Evolutionary conservation across 441 rosid species (phyloP).

Genomic region (Adansonia madagascariensis): DNA sequence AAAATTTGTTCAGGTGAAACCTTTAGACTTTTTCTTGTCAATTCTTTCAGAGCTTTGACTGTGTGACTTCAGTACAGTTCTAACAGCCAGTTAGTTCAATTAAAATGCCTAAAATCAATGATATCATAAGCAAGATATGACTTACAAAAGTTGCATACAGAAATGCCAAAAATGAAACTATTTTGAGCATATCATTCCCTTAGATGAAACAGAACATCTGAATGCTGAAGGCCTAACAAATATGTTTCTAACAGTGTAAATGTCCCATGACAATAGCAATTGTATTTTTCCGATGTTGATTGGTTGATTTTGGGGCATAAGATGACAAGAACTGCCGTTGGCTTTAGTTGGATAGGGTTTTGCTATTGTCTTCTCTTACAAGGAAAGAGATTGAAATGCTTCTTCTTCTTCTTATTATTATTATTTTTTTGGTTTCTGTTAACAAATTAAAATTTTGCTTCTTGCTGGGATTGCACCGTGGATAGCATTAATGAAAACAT

Average conservation of each 20-base stretch:
- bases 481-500: neutral
- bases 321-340: too few species aligned
- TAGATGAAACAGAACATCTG: neutral
- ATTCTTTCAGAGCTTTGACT: neutral
- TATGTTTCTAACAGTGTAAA: neutral
- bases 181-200: neutral
- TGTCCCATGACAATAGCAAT: neutral
- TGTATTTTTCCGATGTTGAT: neutral
- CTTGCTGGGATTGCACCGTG: neutral
- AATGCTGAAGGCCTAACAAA: neutral
- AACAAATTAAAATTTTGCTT: neutral
- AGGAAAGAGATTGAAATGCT: neutral
- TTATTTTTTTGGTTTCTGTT: neutral
- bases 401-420: neutral
- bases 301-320: too few species aligned
- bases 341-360: too few species aligned
- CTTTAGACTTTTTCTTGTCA: neutral
- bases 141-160: neutral
- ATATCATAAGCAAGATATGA: neutral
- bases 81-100: neutral
- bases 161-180: neutral
- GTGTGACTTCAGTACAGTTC: neutral
- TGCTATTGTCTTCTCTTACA: too few species aligned
- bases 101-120: slow-evolving; percentile 14
- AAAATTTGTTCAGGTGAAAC: slow-evolving; percentile 77